Percentiles rank a stretch among this genome's conserved stretches.
phyloP scores from a whole-genome alignment of 2,329 filamentous ascomycete genomes.

The Pseudocercospora fijiensis region DNA sequence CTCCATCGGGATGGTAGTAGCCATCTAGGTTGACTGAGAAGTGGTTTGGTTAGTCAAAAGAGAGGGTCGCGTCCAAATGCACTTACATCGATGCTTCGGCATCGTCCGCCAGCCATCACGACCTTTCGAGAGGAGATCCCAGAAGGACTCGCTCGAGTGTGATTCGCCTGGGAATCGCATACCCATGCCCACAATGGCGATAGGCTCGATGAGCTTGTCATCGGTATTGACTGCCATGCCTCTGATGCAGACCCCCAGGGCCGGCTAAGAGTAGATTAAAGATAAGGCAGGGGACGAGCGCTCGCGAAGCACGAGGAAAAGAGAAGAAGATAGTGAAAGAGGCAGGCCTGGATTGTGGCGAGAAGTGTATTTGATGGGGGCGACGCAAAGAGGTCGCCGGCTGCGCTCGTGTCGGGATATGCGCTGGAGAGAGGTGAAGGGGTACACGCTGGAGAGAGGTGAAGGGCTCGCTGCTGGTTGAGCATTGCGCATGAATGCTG shows the following conservation, averaged over 20 bases:
- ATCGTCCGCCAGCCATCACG: conserved; percentile 1
- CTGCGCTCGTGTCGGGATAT: not conserved
- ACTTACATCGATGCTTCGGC: conserved; percentile 10
- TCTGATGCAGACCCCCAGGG: not conserved
- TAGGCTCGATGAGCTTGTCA: conserved; percentile 9
- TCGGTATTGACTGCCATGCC: not conserved
- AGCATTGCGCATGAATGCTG: not conserved
- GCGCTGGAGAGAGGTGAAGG: not conserved
- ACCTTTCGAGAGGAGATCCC: conserved; percentile 9
- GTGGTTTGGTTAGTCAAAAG: not conserved
- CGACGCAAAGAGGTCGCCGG: not conserved
- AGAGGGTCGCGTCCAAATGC: not conserved
- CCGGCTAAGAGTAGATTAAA: not conserved
- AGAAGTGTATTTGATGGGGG: not conserved
- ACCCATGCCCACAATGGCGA: conserved; percentile 16
- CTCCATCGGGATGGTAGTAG: conserved; percentile 10
- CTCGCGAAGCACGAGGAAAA: not conserved
- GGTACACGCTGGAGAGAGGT: not conserved
- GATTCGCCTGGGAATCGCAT: conserved; percentile 14
- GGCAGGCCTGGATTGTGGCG: not conserved
- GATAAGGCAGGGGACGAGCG: not conserved
- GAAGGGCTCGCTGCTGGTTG: not conserved
- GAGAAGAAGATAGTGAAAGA: not conserved
- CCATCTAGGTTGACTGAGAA: conserved; percentile 6
- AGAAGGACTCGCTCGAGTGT: conserved; percentile 10